Evolutionary conservation across 2,329 filamentous ascomycete genomes (phyloP).

Genomic region (Talaromyces sp.): DNA sequence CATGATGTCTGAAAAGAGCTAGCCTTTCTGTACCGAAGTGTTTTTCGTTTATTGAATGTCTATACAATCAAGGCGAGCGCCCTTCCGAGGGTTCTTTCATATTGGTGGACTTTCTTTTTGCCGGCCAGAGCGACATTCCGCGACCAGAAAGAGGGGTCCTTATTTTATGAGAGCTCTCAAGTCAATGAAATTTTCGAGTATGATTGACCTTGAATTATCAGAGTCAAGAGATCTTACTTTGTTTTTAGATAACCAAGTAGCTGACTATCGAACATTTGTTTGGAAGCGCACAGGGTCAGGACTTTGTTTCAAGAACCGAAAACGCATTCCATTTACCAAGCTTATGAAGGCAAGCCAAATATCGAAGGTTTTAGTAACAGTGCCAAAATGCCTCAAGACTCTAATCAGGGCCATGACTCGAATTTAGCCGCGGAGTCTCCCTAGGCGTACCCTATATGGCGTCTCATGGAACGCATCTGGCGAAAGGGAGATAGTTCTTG

Average conservation of each 20-base stretch:
- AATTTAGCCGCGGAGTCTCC: too few relatives aligned
- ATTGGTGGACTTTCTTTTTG: constrained; percentile 14
- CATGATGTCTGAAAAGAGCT: background rate
- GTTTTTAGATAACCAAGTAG: background rate
- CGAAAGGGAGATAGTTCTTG: too few relatives aligned
- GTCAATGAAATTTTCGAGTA: background rate
- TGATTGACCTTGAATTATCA: background rate
- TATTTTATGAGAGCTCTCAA: background rate
- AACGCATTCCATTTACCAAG: background rate
- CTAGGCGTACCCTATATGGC: too few relatives aligned
- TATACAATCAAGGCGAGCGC: background rate
- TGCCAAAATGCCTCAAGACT: too few relatives aligned
- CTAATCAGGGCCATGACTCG: too few relatives aligned
- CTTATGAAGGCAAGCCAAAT: background rate
- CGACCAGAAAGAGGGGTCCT: background rate
- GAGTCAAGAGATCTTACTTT: background rate
- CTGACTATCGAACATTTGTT: background rate
- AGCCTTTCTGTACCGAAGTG: background rate
- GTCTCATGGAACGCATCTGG: too few relatives aligned
- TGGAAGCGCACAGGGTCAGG: background rate
- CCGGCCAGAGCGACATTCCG: constrained; percentile 10
- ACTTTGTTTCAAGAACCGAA: background rate
- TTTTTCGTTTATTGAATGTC: background rate
- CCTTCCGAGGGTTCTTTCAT: background rate
- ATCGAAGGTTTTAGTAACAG: background rate